Base-by-base conservation (phyloP, 805 yeast species). In the Nakazawaea wickerhamii region DNA sequence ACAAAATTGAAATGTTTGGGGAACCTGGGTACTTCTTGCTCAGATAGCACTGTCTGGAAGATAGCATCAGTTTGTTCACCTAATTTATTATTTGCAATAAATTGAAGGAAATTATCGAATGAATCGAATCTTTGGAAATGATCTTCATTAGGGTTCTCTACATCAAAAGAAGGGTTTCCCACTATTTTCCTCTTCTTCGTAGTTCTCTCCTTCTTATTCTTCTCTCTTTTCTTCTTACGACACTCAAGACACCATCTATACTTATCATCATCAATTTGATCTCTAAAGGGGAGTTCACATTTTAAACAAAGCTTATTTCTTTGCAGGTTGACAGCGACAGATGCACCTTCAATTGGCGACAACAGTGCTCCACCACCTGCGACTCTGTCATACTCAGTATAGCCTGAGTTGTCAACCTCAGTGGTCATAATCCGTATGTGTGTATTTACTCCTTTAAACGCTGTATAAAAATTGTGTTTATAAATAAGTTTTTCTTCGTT, bases 181-280 rank as follows among this genome's bases (percentile, higher is more conserved):
- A 18, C 17, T 4, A 33, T 23, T 19, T 27, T 37, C 2, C 33
- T 33, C 35, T 30, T 38, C 32, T 38, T 43, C 6, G 30, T 35
- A 10, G 32, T 38, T 22, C 46, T 33, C 22, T 43, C 46, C 18
- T 36, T 43, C 19, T 35, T 33, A 23, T 43, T 43, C 32, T 43
- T 43, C 27, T 27, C 23, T 27, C 46, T 27, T 21, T 43, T 43
- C 33, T 43, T 43, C 37, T 43, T 30, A 13, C 46, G 17, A 20
- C 46, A 43, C 23, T 30, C 31, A 34, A 43, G 26, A 35, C 46
- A 43, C 46, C 46, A 43, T 35, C 38, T 33, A 19, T 43, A 38
- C 18, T 43, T 43, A 6, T 17, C 28, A 28, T 43, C 42, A 18
- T 43, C 46, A 2, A 43, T 18, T 13, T 30, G 30, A 6, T 14